Conservation (phyloP, 129 eudicot genomes). For the Smallanthus sonchifolius region DNA sequence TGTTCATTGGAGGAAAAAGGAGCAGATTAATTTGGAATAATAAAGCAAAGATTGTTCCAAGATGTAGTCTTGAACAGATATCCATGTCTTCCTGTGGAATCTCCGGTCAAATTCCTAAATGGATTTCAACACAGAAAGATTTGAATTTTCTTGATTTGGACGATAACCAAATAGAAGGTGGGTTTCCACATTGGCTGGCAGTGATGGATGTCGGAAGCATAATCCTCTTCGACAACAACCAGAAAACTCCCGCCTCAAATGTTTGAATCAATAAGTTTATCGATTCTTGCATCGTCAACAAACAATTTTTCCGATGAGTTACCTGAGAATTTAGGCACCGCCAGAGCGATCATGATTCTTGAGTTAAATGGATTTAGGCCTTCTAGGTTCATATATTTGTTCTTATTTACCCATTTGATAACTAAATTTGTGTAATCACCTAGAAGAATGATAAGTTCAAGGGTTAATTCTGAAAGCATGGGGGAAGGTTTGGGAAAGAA, state of each 20-base stretch:
- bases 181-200: slow-evolving; percentile 56
- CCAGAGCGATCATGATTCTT: slow-evolving; percentile 46
- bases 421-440: too few relatives aligned
- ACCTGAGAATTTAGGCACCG: slow-evolving; percentile 50
- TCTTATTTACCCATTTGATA: too few relatives aligned
- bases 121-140: slow-evolving; percentile 48
- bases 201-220: slow-evolving; percentile 52
- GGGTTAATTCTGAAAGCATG: too few relatives aligned
- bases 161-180: slow-evolving; percentile 37
- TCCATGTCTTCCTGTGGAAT: slow-evolving; percentile 36
- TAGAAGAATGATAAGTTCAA: too few relatives aligned
- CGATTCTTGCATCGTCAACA: slow-evolving; percentile 48
- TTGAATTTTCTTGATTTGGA: slow-evolving; percentile 47
- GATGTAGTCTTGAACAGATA: slow-evolving; percentile 41
- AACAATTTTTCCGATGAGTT: slow-evolving; percentile 55
- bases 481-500: too few relatives aligned
- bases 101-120: slow-evolving; percentile 40
- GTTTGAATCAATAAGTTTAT: slow-evolving; percentile 40
- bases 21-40: slow-evolving; percentile 49
- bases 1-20: slow-evolving; percentile 46
- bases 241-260: slow-evolving; percentile 48
- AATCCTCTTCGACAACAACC: slow-evolving; percentile 45
- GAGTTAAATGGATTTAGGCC: too few relatives aligned
- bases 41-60: slow-evolving; percentile 40
- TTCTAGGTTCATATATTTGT: too few relatives aligned